Percentiles rank a stretch among this genome's conserved stretches.
phyloP scores from a whole-genome alignment of 768 basidiomycete species.

The Phylloporus rhodoxanthus region DNA sequence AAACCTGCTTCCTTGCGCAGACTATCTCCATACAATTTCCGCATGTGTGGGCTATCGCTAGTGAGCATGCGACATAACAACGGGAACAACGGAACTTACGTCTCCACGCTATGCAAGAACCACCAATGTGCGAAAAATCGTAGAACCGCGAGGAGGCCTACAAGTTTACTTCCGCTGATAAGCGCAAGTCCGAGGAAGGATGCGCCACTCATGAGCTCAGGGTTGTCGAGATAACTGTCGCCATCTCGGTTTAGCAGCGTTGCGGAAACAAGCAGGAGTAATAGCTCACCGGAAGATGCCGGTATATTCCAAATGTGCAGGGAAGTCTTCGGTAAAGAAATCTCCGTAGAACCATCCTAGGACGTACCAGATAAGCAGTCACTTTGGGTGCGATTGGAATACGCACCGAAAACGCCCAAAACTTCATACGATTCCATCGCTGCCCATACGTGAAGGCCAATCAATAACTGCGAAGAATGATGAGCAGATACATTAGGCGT shows the following conservation, averaged over 20 bases:
- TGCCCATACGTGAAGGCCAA: conserved; percentile 88
- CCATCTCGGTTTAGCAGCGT: neutral
- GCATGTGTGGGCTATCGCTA: conserved; percentile 87
- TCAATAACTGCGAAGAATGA: conserved; percentile 53
- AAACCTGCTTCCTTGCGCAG: conserved; percentile 95
- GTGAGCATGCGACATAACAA: neutral
- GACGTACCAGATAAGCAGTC: neutral
- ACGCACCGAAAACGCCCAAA: conserved; percentile 82
- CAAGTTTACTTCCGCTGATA: conserved; percentile 90
- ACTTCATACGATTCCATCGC: conserved; percentile 88
- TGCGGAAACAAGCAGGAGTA: neutral
- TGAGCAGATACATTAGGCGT: neutral
- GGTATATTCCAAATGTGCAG: conserved; percentile 85
- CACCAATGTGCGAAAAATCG: conserved; percentile 90
- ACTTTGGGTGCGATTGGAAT: neutral
- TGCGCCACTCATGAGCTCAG: conserved; percentile 92
- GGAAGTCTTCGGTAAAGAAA: conserved; percentile 94
- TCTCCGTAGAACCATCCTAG: conserved; percentile 98
- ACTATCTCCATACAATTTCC: conserved; percentile 87
- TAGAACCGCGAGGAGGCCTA: conserved; percentile 76
- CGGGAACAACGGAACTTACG: conserved; percentile 46
- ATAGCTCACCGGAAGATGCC: conserved; percentile 82
- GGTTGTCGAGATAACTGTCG: conserved; percentile 82
- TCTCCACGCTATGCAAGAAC: conserved; percentile 90
- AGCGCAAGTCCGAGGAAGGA: conserved; percentile 91